A percentile compares a stretch with the other conserved stretches of the same genome.
phyloP scores from a whole-genome alignment of 1,284 basidiomycete species.

The Schizophyllum amplum region DNA sequence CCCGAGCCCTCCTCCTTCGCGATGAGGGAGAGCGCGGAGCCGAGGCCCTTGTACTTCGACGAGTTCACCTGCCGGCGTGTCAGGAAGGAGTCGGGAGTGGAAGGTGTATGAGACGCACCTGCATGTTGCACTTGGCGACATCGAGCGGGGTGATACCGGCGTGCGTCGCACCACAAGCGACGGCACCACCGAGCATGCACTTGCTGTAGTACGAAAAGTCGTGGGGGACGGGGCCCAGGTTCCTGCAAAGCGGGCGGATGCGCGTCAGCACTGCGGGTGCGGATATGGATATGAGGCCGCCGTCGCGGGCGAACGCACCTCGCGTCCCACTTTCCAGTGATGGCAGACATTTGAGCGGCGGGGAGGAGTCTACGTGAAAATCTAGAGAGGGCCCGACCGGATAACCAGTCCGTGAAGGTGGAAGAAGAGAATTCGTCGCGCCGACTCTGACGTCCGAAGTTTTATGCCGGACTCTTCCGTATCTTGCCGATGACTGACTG shows the following conservation, averaged over 20 bases:
- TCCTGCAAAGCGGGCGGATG: constrained; percentile 34
- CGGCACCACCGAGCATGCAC: constrained; percentile 82
- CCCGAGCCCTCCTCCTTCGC: constrained; percentile 78
- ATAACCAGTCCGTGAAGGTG: not conserved
- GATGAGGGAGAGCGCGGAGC: constrained; percentile 67
- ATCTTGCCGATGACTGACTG: not conserved
- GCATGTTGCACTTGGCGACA: constrained; percentile 97
- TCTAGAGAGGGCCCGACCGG: not conserved
- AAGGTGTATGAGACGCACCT: constrained; percentile 52
- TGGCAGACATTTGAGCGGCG: not conserved
- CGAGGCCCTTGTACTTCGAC: constrained; percentile 68
- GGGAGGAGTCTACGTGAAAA: not conserved
- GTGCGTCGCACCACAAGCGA: constrained; percentile 92
- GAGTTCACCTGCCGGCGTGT: constrained; percentile 57
- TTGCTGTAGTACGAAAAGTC: constrained; percentile 69
- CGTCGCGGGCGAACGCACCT: not conserved
- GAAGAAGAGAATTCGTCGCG: not conserved
- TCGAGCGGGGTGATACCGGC: constrained; percentile 91
- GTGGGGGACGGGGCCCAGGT: constrained; percentile 65
- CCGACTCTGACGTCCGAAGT: not conserved
- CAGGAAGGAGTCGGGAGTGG: constrained; percentile 3
- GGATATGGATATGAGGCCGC: too few species aligned
- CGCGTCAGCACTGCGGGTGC: constrained; percentile 3
- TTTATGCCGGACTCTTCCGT: not conserved
- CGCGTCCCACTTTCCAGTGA: not conserved